Evolutionary conservation across 2,329 filamentous ascomycete species (phyloP), one percentile per base, ranked within the genome.

Genomic region (Penicillium sp.): DNA sequence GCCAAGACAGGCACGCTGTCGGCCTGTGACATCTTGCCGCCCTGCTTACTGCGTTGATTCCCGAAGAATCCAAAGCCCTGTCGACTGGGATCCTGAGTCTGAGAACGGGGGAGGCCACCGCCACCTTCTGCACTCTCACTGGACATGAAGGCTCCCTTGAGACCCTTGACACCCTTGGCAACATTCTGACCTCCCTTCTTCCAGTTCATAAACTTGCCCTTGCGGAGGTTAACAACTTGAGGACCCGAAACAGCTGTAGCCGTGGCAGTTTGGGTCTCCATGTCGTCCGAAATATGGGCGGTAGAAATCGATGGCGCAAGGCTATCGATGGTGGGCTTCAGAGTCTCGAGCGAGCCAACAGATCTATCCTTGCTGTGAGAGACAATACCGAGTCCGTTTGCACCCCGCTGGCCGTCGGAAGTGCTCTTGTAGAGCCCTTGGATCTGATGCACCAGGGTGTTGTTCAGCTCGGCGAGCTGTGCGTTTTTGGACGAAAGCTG

Each of bases 131-230:
- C 70, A 60, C 70, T 88, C 82, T 89, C 85, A 50, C 85, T 86
- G 46, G 89, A 89, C 51, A 88, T 89, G 60, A 97, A 96, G 6
- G 93, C 93, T 55, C 92, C 91, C 76, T 96, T 96, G 75, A 98
- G 87, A 54, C 93, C 92, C 80, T 97, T 97, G 53, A 98, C 90
- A 71, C 93, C 94, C 76, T 97, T 96, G 31, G 93, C 93, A 68
- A 98, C 89, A 56, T 91, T 93, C 77, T 96, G 94, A 40, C 91
- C 91, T 40, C 92, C 92, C 81, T 96, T 96, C 83, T 97, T 96
- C 93, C 95, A 98, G 79, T 96, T 96, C 49, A 51, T 51, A 79
- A 97, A 97, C 75, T 97, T 98, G 80, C 90, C 92, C 79, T 97
- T 98, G 69, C 92, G 88, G 62, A 98, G 96, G 69, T 95, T 96